A percentile compares a stretch with the other conserved stretches of the same genome.
These are phyloP conservation scores for Tolypocladium ophioglossoides DNA, from an alignment of 2,329 filamentous ascomycete genomes.

Conservation along the genomic window DNA sequence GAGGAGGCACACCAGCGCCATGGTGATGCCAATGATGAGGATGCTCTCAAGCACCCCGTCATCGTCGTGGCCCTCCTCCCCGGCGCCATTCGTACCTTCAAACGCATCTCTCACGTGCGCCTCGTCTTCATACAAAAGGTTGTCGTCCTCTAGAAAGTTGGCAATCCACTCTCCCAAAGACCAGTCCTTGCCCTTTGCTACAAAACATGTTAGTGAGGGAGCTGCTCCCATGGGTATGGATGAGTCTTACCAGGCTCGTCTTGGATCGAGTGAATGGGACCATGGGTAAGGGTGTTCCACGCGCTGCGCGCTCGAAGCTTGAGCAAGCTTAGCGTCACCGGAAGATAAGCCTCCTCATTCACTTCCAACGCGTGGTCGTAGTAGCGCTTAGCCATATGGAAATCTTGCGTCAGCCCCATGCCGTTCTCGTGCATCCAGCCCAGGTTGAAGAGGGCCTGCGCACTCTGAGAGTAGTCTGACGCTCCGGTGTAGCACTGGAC, in stretches of 20 bases:
- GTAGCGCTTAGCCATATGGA: conserved; percentile 91
- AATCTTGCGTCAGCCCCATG: conserved; percentile 84
- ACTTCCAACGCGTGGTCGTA: conserved; percentile 89
- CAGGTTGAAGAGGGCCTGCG: conserved; percentile 92
- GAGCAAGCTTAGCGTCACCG: conserved; percentile 77
- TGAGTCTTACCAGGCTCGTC: conserved; percentile 68
- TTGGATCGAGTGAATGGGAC: conserved; percentile 84
- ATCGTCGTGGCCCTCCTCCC: conserved; percentile 56
- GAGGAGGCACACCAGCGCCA: conserved; percentile 63
- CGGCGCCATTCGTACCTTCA: conserved; percentile 44
- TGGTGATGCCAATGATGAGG: conserved; percentile 68
- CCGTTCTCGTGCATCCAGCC: conserved; percentile 99
- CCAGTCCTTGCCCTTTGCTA: conserved; percentile 61
- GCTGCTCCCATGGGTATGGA: neutral
- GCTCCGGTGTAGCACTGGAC: conserved; percentile 88
- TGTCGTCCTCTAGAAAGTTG: conserved; percentile 68
- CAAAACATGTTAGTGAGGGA: neutral
- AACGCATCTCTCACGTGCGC: conserved; percentile 41
- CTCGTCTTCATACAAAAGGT: conserved; percentile 53
- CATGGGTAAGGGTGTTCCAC: conserved; percentile 89
- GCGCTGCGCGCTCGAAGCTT: conserved; percentile 79
- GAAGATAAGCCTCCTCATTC: conserved; percentile 87
- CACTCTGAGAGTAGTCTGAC: conserved; percentile 82
- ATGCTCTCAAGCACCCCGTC: conserved; percentile 77
- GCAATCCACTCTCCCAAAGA: conserved; percentile 78